These are phyloP conservation scores for Sphagnurus paluster DNA, from an alignment of 1,284 basidiomycete species.

Conservation along the genomic window DNA sequence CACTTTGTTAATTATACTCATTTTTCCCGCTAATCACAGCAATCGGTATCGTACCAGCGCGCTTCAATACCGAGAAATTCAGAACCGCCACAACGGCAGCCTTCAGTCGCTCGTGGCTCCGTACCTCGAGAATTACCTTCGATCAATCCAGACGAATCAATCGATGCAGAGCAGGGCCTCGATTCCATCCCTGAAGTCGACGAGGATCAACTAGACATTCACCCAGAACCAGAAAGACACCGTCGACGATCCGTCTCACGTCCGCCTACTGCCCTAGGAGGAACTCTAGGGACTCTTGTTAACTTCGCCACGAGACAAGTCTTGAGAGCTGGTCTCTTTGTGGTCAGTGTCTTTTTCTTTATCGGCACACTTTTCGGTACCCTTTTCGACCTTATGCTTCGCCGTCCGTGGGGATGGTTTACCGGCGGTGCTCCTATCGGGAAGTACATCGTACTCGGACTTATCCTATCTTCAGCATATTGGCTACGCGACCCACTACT, in stretches of 20 bases:
- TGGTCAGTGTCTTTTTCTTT: constrained; percentile 37
- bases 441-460: constrained; percentile 42
- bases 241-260: constrained; percentile 24
- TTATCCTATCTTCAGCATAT: constrained; percentile 41
- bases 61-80: constrained; percentile 33
- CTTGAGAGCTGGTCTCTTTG: constrained; percentile 22
- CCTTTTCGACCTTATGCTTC: constrained; percentile 42
- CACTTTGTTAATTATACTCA: constrained; percentile 9
- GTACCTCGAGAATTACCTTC: constrained; percentile 28
- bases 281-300: constrained; percentile 35
- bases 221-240: constrained; percentile 1
- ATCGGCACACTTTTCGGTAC: constrained; percentile 45
- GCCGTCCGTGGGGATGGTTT: constrained; percentile 44
- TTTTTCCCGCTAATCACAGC: constrained; percentile 5
- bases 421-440: constrained; percentile 29
- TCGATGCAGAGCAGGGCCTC: constrained; percentile 50
- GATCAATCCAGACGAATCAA: constrained; percentile 36
- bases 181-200: constrained; percentile 62
- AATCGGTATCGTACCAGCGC: constrained; percentile 35
- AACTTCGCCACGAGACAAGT: constrained; percentile 25
- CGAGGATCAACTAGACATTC: constrained; percentile 31
- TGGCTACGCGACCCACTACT: constrained; percentile 35
- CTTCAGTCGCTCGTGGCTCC: constrained; percentile 29
- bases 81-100: constrained; percentile 28
- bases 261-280: constrained; percentile 29